These are phyloP conservation scores for Nephelium lappaceum DNA, from an alignment of 345 rosid genomes.

Conservation along the genomic window DNA sequence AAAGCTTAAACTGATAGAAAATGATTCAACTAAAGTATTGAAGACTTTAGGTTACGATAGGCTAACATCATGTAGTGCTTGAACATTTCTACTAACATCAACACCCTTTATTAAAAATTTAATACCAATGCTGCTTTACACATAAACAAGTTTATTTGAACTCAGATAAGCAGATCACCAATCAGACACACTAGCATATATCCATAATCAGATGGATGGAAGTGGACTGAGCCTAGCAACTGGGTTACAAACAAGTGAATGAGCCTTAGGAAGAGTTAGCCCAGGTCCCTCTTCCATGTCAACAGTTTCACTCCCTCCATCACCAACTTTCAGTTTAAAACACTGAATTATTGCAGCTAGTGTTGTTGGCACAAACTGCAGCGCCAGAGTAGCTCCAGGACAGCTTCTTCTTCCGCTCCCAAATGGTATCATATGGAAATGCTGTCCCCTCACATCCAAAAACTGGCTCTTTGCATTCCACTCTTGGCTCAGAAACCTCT, in stretches of 20 bases:
- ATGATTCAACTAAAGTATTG: no score
- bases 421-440: slow-evolving; percentile 45
- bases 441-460: slow-evolving; percentile 48
- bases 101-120: background rate
- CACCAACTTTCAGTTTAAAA: slow-evolving; percentile 26
- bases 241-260: slow-evolving; percentile 53
- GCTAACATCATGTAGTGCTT: no score
- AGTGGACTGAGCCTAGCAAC: slow-evolving; percentile 45
- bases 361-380: slow-evolving; percentile 26
- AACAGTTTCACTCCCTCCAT: slow-evolving; percentile 38
- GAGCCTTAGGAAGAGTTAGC: slow-evolving; percentile 54
- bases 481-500: slow-evolving; percentile 50
- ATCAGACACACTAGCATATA: background rate
- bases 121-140: background rate
- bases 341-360: slow-evolving; percentile 33
- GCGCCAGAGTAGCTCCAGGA: slow-evolving; percentile 39
- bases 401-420: slow-evolving; percentile 63
- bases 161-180: background rate
- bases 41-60: no score
- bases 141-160: background rate
- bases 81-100: no score
- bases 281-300: slow-evolving; percentile 67
- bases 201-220: slow-evolving; percentile 22
- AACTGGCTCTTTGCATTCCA: slow-evolving; percentile 35
- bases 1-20: no score